phyloP scores from a whole-genome alignment of 192 early-diverging fungal genomes.

The Coemansia sp. region DNA sequence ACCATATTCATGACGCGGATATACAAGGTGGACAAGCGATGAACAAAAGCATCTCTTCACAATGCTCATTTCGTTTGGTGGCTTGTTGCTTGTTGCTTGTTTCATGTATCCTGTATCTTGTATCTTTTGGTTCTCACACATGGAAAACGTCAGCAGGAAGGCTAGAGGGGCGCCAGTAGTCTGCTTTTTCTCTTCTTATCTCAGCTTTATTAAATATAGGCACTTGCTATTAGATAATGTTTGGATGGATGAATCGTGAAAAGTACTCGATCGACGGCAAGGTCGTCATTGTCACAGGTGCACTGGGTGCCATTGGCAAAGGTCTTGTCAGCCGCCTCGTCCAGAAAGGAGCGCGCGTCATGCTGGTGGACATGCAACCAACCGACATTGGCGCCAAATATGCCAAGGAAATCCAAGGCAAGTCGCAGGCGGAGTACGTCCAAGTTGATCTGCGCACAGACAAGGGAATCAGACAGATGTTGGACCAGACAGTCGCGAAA shows the following conservation, averaged over 20 bases:
- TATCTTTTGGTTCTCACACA: too few species aligned
- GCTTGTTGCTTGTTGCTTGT: too few species aligned
- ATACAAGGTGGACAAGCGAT: slow-evolving; percentile 51
- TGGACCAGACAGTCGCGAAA: slow-evolving; percentile 11
- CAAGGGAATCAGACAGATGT: slow-evolving; percentile 19
- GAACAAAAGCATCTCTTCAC: too few species aligned
- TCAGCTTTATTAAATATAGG: neutral
- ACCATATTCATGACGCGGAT: slow-evolving; percentile 39
- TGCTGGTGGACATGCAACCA: slow-evolving; percentile 27
- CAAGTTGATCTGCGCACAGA: slow-evolving; percentile 17
- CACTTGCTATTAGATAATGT: neutral
- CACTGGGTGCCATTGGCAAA: slow-evolving; percentile 36
- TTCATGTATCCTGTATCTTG: too few species aligned
- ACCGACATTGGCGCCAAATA: neutral
- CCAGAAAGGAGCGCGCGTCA: slow-evolving; percentile 19
- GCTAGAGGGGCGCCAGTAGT: too few species aligned
- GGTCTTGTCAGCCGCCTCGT: slow-evolving; percentile 16
- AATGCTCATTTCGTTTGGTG: too few species aligned
- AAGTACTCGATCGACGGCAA: slow-evolving; percentile 25
- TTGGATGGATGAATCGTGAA: neutral
- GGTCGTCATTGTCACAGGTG: slow-evolving; percentile 40
- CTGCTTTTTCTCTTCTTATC: neutral
- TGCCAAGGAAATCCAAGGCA: slow-evolving; percentile 10
- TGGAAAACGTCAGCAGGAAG: too few species aligned
- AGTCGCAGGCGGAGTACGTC: slow-evolving; percentile 13